Evolutionary conservation across 768 basidiomycete genomes (phyloP).

Genomic region (Collybiopsis luxurians): DNA sequence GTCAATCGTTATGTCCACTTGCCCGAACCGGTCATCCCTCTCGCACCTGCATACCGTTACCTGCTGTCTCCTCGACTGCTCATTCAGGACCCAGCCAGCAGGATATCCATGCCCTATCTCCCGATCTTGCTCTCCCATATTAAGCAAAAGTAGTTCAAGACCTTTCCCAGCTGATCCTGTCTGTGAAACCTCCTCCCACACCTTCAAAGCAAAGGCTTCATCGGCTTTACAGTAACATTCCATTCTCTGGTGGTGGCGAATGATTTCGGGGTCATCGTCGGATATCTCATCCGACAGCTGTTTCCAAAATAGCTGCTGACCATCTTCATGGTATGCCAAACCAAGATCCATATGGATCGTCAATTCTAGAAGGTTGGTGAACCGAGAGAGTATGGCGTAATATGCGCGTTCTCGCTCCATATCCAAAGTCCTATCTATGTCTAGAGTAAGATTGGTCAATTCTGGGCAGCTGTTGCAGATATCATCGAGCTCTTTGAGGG

Average conservation of each 20-base stretch:
- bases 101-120: not conserved
- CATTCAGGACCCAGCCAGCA: not conserved
- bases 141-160: not conserved
- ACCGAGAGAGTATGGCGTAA: not conserved
- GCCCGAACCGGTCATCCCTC: not conserved
- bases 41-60: not conserved
- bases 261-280: too few species aligned
- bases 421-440: not conserved
- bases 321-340: not conserved
- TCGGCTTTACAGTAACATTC: not conserved
- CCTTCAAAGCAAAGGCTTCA: not conserved
- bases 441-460: not conserved
- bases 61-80: not conserved
- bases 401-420: not conserved
- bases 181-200: not conserved
- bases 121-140: not conserved
- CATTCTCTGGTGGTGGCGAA: too few species aligned
- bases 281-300: too few species aligned
- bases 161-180: too few species aligned
- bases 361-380: not conserved
- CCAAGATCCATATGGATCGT: constrained; percentile 3
- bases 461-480: not conserved
- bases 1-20: not conserved
- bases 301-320: too few species aligned
- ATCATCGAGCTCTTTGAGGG: not conserved